Base-by-base conservation (phyloP, 176 grass and related monocot genomes). In the Panicum miliaceum region DNA sequence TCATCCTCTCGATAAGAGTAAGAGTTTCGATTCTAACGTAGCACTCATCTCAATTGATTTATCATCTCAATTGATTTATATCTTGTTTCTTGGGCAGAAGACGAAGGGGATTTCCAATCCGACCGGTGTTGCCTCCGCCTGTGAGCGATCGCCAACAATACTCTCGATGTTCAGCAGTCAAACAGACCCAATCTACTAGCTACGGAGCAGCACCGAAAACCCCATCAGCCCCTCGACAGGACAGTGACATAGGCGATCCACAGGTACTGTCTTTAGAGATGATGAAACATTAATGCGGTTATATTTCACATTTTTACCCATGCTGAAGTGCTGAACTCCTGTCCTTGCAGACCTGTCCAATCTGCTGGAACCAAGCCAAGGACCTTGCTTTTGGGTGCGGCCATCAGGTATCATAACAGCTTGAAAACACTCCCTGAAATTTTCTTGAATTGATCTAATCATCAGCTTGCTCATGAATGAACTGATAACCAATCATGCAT, bases 301-400 rank as follows among this genome's bases (percentile, higher is more conserved):
- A 27, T 7, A 52, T 73, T 80, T 50, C 8, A 5, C 42, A 19
- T 8, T 66, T 68, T 12, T 26, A 50, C 54, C 79, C 11, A 37
- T 76, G 14, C 72, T 78, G 46, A 77, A 65, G 27, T 76, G 14
- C 72, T 78, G 46, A 77, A 65, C 29, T 64, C 13, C 1, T 85
- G 16, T 62, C 45, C 15, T 22, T 41, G 22, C 81, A 97, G 94
- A 86, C 68, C 79, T 97, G 94, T 81, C 90, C 90, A 15, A 89
- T 92, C 79, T 97, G 94, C 84, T 85, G 85, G 92, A 69, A 43
- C 25, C 77, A 92, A 90, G 32, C 47, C 15, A 97, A 94, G 73
- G 78, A 97, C 72, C 90, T 94, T 52, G 94, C 94, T 82, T 94
- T 97, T 64, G 90, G 92, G 14, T 97, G 92, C 71, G 90, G 90